These are phyloP conservation scores for Talaromyces thailandensis DNA, from an alignment of 495 filamentous ascomycete genomes.

Conservation along the genomic window DNA sequence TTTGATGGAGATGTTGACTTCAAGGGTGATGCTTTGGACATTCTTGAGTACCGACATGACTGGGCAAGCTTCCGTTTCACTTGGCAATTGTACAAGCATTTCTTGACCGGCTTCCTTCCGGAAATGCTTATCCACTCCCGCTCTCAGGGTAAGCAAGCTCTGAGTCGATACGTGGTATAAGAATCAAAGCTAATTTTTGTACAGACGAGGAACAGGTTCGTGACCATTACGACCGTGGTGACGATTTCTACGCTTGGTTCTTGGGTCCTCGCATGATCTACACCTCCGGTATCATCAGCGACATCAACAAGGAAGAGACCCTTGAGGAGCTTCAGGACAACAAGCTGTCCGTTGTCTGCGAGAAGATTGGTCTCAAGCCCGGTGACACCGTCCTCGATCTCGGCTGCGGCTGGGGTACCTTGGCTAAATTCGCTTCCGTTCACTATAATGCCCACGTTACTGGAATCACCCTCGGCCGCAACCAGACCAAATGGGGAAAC, in stretches of 20 bases:
- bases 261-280: conserved; percentile 68
- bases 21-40: conserved; percentile 52
- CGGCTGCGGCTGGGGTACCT: conserved; percentile 64
- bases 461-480: conserved; percentile 60
- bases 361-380: conserved; percentile 55
- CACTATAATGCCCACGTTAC: conserved; percentile 57
- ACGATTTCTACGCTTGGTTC: conserved; percentile 72
- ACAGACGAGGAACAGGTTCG: conserved; percentile 67
- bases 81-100: conserved; percentile 53
- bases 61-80: conserved; percentile 66
- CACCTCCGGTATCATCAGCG: conserved; percentile 60
- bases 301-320: conserved; percentile 54
- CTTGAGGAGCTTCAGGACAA: conserved; percentile 65
- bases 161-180: neutral
- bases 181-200: neutral
- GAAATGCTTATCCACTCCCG: conserved; percentile 61
- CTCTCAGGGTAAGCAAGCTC: conserved; percentile 48
- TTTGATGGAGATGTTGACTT: conserved; percentile 55
- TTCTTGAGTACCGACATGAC: conserved; percentile 57
- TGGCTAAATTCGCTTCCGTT: conserved; percentile 54
- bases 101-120: conserved; percentile 59
- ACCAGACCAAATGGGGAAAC: conserved; percentile 68
- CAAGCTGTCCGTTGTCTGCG: conserved; percentile 62
- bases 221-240: conserved; percentile 66
- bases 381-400: conserved; percentile 60